These are phyloP conservation scores for Dactylellina leptospora DNA, from an alignment of 2,329 filamentous ascomycete genomes.

Conservation along the genomic window DNA sequence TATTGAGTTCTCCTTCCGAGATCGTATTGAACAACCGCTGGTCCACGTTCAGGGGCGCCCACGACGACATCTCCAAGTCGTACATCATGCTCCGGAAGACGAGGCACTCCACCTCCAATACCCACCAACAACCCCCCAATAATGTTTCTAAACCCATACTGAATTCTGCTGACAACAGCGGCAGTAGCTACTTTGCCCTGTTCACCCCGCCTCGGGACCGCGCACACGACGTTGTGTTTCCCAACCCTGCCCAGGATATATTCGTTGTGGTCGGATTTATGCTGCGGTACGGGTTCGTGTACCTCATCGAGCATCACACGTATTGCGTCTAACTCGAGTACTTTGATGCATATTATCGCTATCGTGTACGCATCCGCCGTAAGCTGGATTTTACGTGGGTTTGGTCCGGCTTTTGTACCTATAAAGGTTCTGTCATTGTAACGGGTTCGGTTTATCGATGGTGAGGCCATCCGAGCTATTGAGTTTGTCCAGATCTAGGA, in stretches of 20 bases:
- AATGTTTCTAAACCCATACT: neutral
- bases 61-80: slow-evolving; percentile 20
- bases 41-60: slow-evolving; percentile 11
- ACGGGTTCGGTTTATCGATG: no score
- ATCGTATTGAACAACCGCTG: slow-evolving; percentile 16
- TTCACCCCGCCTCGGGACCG: neutral
- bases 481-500: no score
- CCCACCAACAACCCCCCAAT: neutral
- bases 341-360: slow-evolving; percentile 6
- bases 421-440: no score
- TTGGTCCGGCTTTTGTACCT: no score
- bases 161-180: neutral
- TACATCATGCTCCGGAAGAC: neutral
- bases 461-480: no score
- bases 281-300: neutral
- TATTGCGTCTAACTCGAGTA: slow-evolving; percentile 15
- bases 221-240: neutral
- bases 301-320: neutral
- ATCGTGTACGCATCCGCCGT: slow-evolving; percentile 14
- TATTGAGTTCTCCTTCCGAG: neutral
- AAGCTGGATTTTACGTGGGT: slow-evolving; percentile 1
- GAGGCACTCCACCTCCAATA: slow-evolving; percentile 5
- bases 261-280: neutral
- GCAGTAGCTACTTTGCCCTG: neutral
- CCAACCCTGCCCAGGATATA: neutral